Evolutionary conservation across 2,329 filamentous ascomycete species (phyloP), one percentile per base, ranked within the genome.

Genomic region (Claviceps capensis): DNA sequence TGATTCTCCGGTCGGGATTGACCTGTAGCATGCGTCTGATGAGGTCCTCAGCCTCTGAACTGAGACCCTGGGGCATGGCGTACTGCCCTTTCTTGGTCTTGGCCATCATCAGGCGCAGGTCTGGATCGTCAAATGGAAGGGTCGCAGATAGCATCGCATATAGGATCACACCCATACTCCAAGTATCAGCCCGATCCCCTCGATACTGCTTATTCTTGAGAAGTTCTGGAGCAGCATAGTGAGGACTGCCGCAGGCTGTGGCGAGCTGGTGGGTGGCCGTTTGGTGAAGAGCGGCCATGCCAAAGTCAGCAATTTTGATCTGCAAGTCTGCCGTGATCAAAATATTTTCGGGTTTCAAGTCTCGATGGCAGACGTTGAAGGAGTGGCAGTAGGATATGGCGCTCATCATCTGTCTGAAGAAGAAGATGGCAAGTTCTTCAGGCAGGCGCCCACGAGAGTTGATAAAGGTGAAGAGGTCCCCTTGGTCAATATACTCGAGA

Each of bases 311-410:
- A 60, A 98, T 83, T 69, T 97, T 98, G 66, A 97, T 82, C 53
- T 86, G 82, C 50, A 84, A 78, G 47, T 83, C 73, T 3, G 74
- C 73, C 53, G 89, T 89, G 49, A 98, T 76, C 17, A 98, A 75
- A 46, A 98, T 96, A 61, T 98, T 98, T 69, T 98, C 93, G 0
- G 90, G 93, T 68, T 98, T 98, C 50, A 98, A 74, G 60, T 98
- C 93, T 23, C 93, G 86, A 64, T 98, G 93, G 64, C 90, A 95
- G 56, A 98, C 95, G 59, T 91, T 89, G 70, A 95, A 88, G 2
- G 86, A 82, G 68, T 98, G 93, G 59, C 90, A 95, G 69, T 96
- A 96, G 3, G 89, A 82, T 49, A 98, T 77, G 1, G 88, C 93
- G 51, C 87, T 88, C 63, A 98, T 85, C 58, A 98, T 89, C 68